Percentiles rank a stretch among this genome's conserved stretches.
phyloP scores from a whole-genome alignment of 331 rosid species.

The Acacia pycnantha region DNA sequence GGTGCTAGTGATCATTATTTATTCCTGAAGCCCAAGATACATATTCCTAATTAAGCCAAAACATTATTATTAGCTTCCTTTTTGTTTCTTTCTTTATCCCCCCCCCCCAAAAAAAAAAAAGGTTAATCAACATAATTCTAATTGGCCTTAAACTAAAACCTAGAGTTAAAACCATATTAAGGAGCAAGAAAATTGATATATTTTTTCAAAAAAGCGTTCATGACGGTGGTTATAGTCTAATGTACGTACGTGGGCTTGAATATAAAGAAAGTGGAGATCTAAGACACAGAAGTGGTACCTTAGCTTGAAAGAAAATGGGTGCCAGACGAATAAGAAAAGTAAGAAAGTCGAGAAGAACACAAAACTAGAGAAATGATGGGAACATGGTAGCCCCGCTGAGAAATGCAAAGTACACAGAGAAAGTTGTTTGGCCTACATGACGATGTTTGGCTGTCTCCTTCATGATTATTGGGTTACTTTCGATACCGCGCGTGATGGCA shows the following conservation, averaged over 20 bases:
- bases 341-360: background rate
- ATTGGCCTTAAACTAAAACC: background rate
- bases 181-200: background rate
- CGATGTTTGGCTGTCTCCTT: conserved; percentile 34
- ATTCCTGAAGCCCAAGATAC: conserved; percentile 23
- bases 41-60: conserved; percentile 28
- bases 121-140: background rate
- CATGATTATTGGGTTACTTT: conserved; percentile 40
- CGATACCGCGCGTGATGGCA: conserved; percentile 31
- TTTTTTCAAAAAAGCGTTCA: background rate
- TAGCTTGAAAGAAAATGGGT: background rate
- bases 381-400: conserved; percentile 25
- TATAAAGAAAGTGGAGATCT: background rate
- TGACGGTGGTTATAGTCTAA: background rate
- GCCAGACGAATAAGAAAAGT: background rate
- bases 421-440: conserved; percentile 34
- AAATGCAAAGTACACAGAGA: conserved; percentile 34
- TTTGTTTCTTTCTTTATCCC: conserved; percentile 19
- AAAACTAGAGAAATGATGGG: conserved; percentile 12
- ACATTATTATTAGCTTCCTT: conserved; percentile 24
- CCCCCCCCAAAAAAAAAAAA: background rate
- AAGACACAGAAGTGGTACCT: background rate
- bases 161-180: background rate
- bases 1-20: conserved; percentile 34
- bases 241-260: background rate